A percentile compares a stretch with the other conserved stretches of the same genome.
Conservation (phyloP, 352 stramenopile species). For the Halophytophthora polymorphica region DNA sequence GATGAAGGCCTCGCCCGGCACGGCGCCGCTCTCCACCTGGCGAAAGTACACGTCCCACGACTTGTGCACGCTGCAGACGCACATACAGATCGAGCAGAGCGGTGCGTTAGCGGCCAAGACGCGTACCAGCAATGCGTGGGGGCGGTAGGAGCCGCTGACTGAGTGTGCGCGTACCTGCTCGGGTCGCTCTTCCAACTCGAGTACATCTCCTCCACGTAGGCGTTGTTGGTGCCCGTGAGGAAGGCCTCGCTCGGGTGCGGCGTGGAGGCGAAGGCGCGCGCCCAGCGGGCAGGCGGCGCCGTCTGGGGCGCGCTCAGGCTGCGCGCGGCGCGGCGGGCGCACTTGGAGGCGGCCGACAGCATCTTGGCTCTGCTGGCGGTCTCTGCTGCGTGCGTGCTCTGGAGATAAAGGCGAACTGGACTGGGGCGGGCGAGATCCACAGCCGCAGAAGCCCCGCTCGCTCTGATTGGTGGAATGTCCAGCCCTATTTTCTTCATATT, state of each 20-base stretch:
- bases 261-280: conserved; percentile 56
- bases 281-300: conserved; percentile 16
- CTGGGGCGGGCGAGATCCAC: no score
- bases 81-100: background rate
- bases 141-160: background rate
- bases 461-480: no score
- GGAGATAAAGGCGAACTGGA: no score
- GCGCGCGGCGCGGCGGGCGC: conserved; percentile 45
- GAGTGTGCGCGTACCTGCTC: conserved; percentile 32
- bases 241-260: conserved; percentile 90
- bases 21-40: conserved; percentile 72
- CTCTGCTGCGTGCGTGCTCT: background rate
- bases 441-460: no score
- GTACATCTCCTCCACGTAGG: conserved; percentile 99
- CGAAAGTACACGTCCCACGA: conserved; percentile 88
- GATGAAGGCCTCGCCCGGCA: conserved; percentile 83
- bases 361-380: conserved; percentile 30
- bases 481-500: no score
- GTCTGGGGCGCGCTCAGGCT: conserved; percentile 10
- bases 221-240: conserved; percentile 91
- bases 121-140: conserved; percentile 4
- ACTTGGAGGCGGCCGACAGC: conserved; percentile 56
- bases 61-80: conserved; percentile 66
- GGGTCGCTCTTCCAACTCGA: conserved; percentile 91
- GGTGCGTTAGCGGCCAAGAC: conserved; percentile 2